These are phyloP conservation scores for Pelomyxa schiedti DNA, from an alignment of 78 protist species.

Conservation along the genomic window DNA sequence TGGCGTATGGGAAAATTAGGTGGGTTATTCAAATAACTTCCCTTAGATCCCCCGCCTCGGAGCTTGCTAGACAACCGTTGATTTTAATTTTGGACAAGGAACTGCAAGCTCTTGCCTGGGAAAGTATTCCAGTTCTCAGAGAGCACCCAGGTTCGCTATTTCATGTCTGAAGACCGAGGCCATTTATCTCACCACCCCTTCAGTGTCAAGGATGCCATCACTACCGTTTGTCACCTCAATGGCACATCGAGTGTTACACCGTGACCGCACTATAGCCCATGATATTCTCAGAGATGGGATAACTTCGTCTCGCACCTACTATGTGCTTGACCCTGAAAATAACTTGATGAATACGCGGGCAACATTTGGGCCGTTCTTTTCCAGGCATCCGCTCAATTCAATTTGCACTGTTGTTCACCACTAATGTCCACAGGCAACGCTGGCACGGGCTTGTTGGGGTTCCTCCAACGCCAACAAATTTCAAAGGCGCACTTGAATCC, in stretches of 20 bases:
- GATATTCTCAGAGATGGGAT: neutral
- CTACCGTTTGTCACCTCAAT: neutral
- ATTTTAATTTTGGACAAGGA: slow-evolving; percentile 30
- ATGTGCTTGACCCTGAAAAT: slow-evolving; percentile 45
- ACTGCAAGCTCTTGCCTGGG: slow-evolving; percentile 29
- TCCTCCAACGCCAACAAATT: slow-evolving; percentile 11
- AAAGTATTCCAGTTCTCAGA: neutral
- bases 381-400: neutral
- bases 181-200: neutral
- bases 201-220: neutral
- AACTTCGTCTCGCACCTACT: neutral
- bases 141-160: neutral
- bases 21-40: too few relatives aligned
- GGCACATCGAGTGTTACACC: neutral
- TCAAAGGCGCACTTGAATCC: slow-evolving; percentile 12
- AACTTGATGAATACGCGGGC: slow-evolving; percentile 28
- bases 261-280: neutral
- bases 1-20: too few relatives aligned
- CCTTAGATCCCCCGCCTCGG: too few relatives aligned
- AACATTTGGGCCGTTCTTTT: neutral
- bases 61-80: slow-evolving; percentile 11
- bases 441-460: slow-evolving; percentile 48
- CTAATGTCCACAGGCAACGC: too few relatives aligned
- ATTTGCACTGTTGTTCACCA: too few relatives aligned
- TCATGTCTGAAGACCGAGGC: neutral